Evolutionary conservation across 768 basidiomycete species (phyloP).

Genomic region (Serendipita sp.): DNA sequence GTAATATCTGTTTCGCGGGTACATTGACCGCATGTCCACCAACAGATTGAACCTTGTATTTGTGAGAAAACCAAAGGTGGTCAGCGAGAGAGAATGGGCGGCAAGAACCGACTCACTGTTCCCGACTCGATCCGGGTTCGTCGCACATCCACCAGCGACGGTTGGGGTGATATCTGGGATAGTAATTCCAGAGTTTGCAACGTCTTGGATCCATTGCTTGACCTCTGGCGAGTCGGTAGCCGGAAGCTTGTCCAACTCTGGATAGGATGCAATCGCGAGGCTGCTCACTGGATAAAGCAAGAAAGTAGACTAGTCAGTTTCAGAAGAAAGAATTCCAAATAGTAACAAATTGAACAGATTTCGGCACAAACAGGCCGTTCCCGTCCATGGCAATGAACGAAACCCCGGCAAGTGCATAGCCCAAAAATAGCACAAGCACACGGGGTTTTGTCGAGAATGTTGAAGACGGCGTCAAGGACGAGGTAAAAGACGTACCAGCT

Average conservation of each 20-base stretch:
- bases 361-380: background rate
- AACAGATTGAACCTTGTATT: constrained; percentile 35
- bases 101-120: background rate
- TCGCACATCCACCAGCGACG: constrained; percentile 28
- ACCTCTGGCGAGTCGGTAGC: constrained; percentile 47
- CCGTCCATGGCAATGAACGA: background rate
- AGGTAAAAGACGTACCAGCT: constrained; percentile 14
- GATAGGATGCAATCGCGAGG: constrained; percentile 41
- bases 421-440: background rate
- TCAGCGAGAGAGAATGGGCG: background rate
- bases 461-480: background rate
- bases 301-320: background rate
- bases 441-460: background rate
- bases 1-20: constrained; percentile 49
- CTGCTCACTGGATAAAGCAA: constrained; percentile 20
- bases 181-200: constrained; percentile 34
- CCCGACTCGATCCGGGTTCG: constrained; percentile 35
- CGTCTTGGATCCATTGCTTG: constrained; percentile 52
- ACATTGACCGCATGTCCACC: constrained; percentile 74
- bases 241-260: constrained; percentile 44
- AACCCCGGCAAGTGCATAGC: background rate
- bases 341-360: background rate
- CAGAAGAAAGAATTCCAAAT: background rate
- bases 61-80: background rate
- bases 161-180: constrained; percentile 37